Conservation (phyloP, 805 yeast species). For the Yamadazyma takamatsuzukensis region DNA sequence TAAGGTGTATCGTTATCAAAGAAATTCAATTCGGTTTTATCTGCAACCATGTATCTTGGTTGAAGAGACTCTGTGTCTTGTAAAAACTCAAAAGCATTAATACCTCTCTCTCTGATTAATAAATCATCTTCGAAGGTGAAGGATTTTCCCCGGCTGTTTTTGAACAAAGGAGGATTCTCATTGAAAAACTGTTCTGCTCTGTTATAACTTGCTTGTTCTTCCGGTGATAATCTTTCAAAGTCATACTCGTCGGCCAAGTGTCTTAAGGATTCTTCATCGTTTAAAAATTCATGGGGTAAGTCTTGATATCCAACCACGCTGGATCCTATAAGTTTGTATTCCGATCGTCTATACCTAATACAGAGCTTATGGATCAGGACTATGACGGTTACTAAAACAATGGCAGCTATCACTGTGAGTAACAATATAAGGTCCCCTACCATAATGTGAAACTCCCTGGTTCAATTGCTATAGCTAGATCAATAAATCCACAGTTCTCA, state of each 20-base stretch:
- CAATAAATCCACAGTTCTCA: no score
- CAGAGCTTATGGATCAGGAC: neutral
- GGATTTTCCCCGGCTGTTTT: constrained; percentile 30
- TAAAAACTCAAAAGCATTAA: constrained; percentile 38
- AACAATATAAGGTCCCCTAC: no score
- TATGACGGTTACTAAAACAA: neutral
- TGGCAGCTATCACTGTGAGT: no score
- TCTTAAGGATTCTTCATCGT: constrained; percentile 36
- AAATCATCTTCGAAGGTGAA: constrained; percentile 26
- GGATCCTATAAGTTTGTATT: neutral
- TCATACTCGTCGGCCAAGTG: constrained; percentile 36
- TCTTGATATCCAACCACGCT: constrained; percentile 6
- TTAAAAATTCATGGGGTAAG: constrained; percentile 35
- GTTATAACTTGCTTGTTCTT: constrained; percentile 35
- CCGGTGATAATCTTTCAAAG: constrained; percentile 34
- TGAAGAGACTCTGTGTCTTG: constrained; percentile 28
- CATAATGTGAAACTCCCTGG: no score
- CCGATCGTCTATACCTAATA: no score
- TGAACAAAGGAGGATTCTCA: constrained; percentile 27
- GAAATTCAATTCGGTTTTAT: constrained; percentile 35
- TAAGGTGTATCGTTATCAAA: constrained; percentile 35
- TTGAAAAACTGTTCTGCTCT: constrained; percentile 32
- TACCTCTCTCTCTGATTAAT: constrained; percentile 33
- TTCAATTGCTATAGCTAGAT: no score
- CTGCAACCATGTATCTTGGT: constrained; percentile 36